Evolutionary conservation across 495 filamentous ascomycete genomes (phyloP), one percentile per base, ranked within the genome.

Genomic region (Xanthoparmelia taractica): DNA sequence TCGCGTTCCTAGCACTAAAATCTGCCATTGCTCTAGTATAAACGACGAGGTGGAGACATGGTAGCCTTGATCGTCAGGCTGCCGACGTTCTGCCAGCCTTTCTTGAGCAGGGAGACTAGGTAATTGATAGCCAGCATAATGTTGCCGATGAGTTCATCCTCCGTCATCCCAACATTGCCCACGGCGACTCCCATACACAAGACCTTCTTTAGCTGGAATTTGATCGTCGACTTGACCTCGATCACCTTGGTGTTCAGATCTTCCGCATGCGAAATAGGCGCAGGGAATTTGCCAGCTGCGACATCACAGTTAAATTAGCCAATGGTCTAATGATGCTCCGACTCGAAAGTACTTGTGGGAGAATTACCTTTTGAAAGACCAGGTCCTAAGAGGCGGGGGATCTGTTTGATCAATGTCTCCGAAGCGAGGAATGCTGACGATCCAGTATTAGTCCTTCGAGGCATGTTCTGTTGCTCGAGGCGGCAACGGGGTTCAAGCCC

Each of bases 191-290:
- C 94, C 80, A 98, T 89, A 83, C 94, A 98, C 67, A 98, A 85
- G 72, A 98, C 94, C 88, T 98, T 98, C 89, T 97, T 98, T 69
- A 98, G 84, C 84, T 98, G 94, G 85, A 98, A 98, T 86, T 98
- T 98, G 85, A 98, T 97, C 73, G 95, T 98, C 66, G 91, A 94
- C 87, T 96, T 96, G 84, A 98, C 94, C 75, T 98, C 94, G 81
- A 77, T 95, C 80, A 97, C 89, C 86, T 96, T 97, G 82, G 78
- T 82, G 76, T 79, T 82, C 68, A 98, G 85, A 73, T 97, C 94
- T 74, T 98, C 94, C 74, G 81, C 76, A 86, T 97, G 94, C 69
- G 91, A 96, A 79, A 98, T 86, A 60, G 94, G 94, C 64, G 94
- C 95, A 60, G 94, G 94, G 89, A 98, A 98, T 84, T 98, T 36